A percentile compares a stretch with the other conserved stretches of the same genome.
Evolutionary conservation across 306 rosid species (phyloP).

Genomic region (Dalbergia cochinchinensis): DNA sequence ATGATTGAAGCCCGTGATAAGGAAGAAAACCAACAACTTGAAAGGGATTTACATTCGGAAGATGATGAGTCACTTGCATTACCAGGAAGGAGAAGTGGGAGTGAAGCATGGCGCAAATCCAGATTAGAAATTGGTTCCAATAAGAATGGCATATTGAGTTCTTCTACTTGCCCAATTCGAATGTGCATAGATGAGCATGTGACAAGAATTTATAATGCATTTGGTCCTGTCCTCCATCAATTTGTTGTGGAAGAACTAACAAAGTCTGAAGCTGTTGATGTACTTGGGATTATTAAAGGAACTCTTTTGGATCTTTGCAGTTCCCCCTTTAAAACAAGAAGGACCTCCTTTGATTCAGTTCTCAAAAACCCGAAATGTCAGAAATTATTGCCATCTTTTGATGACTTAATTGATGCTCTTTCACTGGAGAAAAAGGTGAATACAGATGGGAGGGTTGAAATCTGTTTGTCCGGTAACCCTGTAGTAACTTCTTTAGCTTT

Average conservation of each 20-base stretch:
- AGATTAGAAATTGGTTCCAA: conserved; percentile 80
- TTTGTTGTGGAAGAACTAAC: conserved; percentile 64
- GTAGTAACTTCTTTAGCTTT: conserved; percentile 77
- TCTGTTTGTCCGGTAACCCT: conserved; percentile 75
- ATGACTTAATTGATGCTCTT: conserved; percentile 65
- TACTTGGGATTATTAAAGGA: conserved; percentile 61
- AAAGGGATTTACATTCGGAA: conserved; percentile 61
- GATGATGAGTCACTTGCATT: conserved; percentile 69
- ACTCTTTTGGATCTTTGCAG: conserved; percentile 58
- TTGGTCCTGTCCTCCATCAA: conserved; percentile 65
- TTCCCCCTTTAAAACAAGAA: conserved; percentile 78
- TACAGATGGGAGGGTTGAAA: conserved; percentile 67
- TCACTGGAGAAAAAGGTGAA: conserved; percentile 63
- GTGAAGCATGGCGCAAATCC: conserved; percentile 89
- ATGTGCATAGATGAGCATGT: conserved; percentile 87
- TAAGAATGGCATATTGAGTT: conserved; percentile 55
- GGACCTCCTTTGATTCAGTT: conserved; percentile 57
- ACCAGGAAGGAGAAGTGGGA: conserved; percentile 95
- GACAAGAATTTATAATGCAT: conserved; percentile 74
- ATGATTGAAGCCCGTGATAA: conserved; percentile 69
- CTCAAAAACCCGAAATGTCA: conserved; percentile 49
- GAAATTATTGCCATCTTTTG: conserved; percentile 69
- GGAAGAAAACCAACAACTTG: conserved; percentile 72
- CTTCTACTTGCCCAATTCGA: conserved; percentile 78
- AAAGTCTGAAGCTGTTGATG: conserved; percentile 62